Evolutionary conservation across 208 protist genomes (phyloP).

Genomic region (Acanthamoeba lenticulata): DNA sequence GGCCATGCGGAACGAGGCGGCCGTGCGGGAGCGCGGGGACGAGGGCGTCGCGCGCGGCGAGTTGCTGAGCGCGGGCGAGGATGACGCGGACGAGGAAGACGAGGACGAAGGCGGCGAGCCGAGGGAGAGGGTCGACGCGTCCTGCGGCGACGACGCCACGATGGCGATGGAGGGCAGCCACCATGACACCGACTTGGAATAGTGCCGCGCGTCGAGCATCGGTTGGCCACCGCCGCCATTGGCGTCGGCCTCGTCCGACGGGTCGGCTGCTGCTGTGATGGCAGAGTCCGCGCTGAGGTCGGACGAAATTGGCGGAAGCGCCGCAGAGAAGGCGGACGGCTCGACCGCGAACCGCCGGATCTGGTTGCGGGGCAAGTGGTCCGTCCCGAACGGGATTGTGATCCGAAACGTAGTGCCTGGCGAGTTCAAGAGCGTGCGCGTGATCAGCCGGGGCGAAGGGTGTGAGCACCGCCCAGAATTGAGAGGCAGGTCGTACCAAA

Average conservation of each 20-base stretch:
- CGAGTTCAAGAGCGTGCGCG: not conserved
- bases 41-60: constrained; percentile 14
- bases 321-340: not conserved
- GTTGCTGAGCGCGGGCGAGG: not conserved
- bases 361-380: not conserved
- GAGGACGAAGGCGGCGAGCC: not conserved
- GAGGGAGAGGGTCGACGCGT: not conserved
- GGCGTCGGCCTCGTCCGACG: not conserved
- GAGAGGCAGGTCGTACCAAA: not conserved
- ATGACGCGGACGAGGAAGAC: not conserved
- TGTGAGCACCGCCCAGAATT: not conserved
- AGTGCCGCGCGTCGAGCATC: not conserved
- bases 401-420: constrained; percentile 16
- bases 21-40: not conserved
- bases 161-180: constrained; percentile 39
- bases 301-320: not conserved
- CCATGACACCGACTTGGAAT: constrained; percentile 20
- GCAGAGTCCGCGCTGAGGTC: not conserved
- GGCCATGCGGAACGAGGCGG: not conserved
- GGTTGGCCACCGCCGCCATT: not conserved
- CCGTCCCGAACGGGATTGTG: constrained; percentile 9
- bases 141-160: not conserved
- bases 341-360: not conserved
- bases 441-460: not conserved
- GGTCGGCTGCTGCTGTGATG: not conserved